These are phyloP conservation scores for Fusarium odoratissimum DNA, from an alignment of 2,329 filamentous ascomycete genomes.

Conservation along the genomic window DNA sequence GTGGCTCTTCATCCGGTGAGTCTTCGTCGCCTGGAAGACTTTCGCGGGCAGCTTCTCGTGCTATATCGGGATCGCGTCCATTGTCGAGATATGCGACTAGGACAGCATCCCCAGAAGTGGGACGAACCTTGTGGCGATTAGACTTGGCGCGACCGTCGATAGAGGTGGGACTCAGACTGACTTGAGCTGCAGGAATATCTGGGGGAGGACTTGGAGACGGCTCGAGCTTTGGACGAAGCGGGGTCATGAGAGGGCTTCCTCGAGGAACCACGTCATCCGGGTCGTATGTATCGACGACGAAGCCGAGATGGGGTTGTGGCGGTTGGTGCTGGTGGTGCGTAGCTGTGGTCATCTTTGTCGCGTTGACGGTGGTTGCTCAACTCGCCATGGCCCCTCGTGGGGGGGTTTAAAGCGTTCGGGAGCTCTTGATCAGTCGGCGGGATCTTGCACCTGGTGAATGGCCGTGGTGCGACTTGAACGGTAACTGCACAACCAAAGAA, in stretches of 20 bases:
- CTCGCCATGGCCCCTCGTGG: slow-evolving; percentile 50
- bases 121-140: slow-evolving; percentile 64
- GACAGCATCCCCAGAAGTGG: slow-evolving; percentile 73
- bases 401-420: slow-evolving; percentile 23
- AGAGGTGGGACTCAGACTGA: slow-evolving; percentile 49
- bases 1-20: slow-evolving; percentile 38
- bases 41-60: slow-evolving; percentile 64
- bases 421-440: slow-evolving; percentile 23
- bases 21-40: slow-evolving; percentile 61
- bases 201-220: slow-evolving; percentile 50
- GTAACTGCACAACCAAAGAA: slow-evolving; percentile 1
- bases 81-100: slow-evolving; percentile 73
- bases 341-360: slow-evolving; percentile 51
- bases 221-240: slow-evolving; percentile 49
- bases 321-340: slow-evolving; percentile 50
- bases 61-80: slow-evolving; percentile 74
- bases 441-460: slow-evolving; percentile 22
- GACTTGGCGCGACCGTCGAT: slow-evolving; percentile 59
- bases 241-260: slow-evolving; percentile 56
- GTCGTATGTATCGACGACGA: slow-evolving; percentile 54
- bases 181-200: slow-evolving; percentile 52
- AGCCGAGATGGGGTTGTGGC: slow-evolving; percentile 39
- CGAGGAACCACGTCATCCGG: slow-evolving; percentile 57
- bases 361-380: slow-evolving; percentile 47
- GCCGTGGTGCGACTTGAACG: neutral